These are phyloP conservation scores for Phytophthora pinifolia DNA, from an alignment of 352 stramenopile species.

Conservation along the genomic window DNA sequence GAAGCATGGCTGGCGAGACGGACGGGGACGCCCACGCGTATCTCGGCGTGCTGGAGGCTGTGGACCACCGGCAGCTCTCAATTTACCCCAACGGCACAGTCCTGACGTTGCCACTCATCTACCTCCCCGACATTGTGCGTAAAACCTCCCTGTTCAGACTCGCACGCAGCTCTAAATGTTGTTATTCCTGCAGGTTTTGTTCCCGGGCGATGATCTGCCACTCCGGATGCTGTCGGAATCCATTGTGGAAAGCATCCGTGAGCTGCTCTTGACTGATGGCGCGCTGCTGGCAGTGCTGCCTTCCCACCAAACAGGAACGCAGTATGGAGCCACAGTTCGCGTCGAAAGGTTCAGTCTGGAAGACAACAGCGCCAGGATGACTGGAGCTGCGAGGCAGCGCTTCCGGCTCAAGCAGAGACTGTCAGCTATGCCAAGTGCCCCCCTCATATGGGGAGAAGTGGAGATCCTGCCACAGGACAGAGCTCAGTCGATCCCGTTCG, in stretches of 20 bases:
- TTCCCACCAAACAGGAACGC: slow-evolving; percentile 48
- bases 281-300: slow-evolving; percentile 61
- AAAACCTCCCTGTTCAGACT: background rate
- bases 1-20: slow-evolving; percentile 1
- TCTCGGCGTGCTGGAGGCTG: slow-evolving; percentile 64
- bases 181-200: slow-evolving; percentile 57
- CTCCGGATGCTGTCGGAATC: slow-evolving; percentile 71
- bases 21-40: slow-evolving; percentile 54
- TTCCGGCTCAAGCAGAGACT: slow-evolving; percentile 49
- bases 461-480: slow-evolving; percentile 64
- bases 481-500: slow-evolving; percentile 46
- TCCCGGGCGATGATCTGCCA: slow-evolving; percentile 77
- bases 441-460: slow-evolving; percentile 37
- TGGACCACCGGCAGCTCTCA: slow-evolving; percentile 47
- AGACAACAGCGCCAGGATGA: slow-evolving; percentile 46
- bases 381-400: slow-evolving; percentile 63
- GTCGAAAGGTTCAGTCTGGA: slow-evolving; percentile 64
- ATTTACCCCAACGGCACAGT: slow-evolving; percentile 53
- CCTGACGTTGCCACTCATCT: slow-evolving; percentile 66
- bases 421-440: slow-evolving; percentile 10
- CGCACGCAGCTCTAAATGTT: background rate
- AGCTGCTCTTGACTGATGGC: slow-evolving; percentile 44
- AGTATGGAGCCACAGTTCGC: slow-evolving; percentile 69
- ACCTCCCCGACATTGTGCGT: slow-evolving; percentile 72
- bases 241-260: slow-evolving; percentile 45